Base-by-base conservation (phyloP, 306 rosid species). In the Cucurbita ficifolia region DNA sequence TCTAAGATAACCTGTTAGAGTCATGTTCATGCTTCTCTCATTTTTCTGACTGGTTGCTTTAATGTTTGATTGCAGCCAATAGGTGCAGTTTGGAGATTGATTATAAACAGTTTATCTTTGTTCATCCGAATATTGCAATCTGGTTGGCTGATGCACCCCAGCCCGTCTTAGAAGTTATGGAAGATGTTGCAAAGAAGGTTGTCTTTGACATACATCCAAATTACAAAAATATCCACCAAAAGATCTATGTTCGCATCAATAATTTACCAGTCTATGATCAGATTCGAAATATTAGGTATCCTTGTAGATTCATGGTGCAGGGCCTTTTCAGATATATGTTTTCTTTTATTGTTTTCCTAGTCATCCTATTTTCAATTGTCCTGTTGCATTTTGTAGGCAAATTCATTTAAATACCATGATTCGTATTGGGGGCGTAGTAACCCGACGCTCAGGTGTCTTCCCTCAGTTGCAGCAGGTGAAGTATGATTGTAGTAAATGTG, bases 91-190 rank as follows among this genome's bases (percentile, higher is more conserved):
- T 94, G 88, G 99, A 94, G 86, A 89, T 94, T 72, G 97, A 94
- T 80, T 94, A 94, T 85, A 94, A 91, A 73, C 92, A 91, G 78
- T 94, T 94, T 80, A 94, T 94, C 75, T 89, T 86, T 73, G 87
- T 89, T 42, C 99, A 91, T 79, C 99, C 99, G 79, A 94, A 94
- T 83, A 94, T 94, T 79, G 99, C 99, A 79, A 94, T 94, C 75
- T 94, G 99, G 99, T 82, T 94, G 77, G 99, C 99, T 54, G 99
- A 94, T 81, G 99, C 99, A 4, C 99, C 99, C 70, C 97, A 94
- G 72, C 86, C 99, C 43, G 96, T 94, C 78, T 78, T 94, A 62
- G 99, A 94, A 86, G 99, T 94, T 45, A 94, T 94, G 99, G 99
- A 94, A 83, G 99, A 94, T 74, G 97, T 94, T 76, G 96, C 99